Evolutionary conservation across 176 grass and related monocot genomes (phyloP), one percentile per base, ranked within the genome.

Genomic region (Paspalum notatum): DNA sequence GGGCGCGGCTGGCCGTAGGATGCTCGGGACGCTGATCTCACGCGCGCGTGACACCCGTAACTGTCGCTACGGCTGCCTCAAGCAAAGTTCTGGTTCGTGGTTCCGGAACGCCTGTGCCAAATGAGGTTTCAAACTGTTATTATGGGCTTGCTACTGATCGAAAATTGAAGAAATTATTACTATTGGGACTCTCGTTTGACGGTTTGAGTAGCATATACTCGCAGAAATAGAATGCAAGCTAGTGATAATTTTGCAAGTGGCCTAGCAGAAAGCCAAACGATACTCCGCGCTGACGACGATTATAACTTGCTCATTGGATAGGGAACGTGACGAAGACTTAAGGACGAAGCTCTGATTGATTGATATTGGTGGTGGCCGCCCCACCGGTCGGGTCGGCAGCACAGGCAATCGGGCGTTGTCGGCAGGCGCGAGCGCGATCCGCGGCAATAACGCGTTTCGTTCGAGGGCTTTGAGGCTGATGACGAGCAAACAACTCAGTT

Each of bases 361-460:
- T 5, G 55, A 22, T 57, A 18, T 32, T 32, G 32, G 32, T 32
- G 15, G 25, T 48, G 25, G 64, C 26, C 25, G 11, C 38, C 39
- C 21, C 9, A 9, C 20, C 20, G 20, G 65, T 14, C 20, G 15
- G 56, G 57, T 48, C 49, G 16, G 32, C 44, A 16, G 45, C 43
- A 60, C 82, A 45, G 14, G 18, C 9, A 20, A 49, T 20, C 49
- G 44, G 78, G 49, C 26, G 50, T 7, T 88, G 74, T 83, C 86
- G 86, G 80, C 86, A 74, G 42, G 27, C 25, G 18, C 60, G 6
- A 37, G 27, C 25, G 18, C 60, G 6, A 37, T 0, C 15, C 48
- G 37, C 80, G 86, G 60, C 59, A 12, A 45, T 24, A 51, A 40
- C 74, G 86, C 75, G 86, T 67, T 21, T 15, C 15, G 7, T 44